Percentiles rank a stretch among this genome's conserved stretches.
phyloP scores from a whole-genome alignment of 805 yeast species.

The Wickerhamiella vanderwaltii region DNA sequence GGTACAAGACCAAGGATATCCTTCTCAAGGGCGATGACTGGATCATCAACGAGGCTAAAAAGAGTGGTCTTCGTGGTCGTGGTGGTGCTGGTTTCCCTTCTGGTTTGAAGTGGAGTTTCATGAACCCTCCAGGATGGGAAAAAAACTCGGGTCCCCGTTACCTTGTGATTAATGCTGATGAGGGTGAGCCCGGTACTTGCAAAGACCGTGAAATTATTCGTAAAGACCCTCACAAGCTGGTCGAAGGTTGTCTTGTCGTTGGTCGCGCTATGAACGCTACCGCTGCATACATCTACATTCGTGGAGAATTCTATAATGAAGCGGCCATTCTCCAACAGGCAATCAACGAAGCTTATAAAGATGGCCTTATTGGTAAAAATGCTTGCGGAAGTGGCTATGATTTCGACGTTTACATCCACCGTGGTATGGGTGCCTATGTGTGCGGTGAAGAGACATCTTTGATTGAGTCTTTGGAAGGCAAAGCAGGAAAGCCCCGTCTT shows the following conservation, averaged over 20 bases:
- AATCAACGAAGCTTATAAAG: slow-evolving; percentile 75
- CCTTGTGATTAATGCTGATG: slow-evolving; percentile 83
- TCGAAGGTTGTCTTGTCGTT: slow-evolving; percentile 82
- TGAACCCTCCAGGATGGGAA: slow-evolving; percentile 95
- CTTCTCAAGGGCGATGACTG: slow-evolving; percentile 72
- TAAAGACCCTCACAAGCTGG: slow-evolving; percentile 83
- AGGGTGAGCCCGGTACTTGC: slow-evolving; percentile 92
- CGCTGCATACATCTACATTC: slow-evolving; percentile 80
- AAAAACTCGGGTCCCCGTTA: slow-evolving; percentile 82
- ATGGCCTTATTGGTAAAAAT: slow-evolving; percentile 68
- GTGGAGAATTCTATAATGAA: slow-evolving; percentile 85
- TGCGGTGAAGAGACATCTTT: slow-evolving; percentile 90
- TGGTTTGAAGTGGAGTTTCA: slow-evolving; percentile 83
- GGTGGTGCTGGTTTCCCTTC: slow-evolving; percentile 94
- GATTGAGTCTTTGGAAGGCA: slow-evolving; percentile 81
- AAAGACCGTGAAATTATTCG: slow-evolving; percentile 85
- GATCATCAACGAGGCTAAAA: slow-evolving; percentile 80
- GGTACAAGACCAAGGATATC: slow-evolving; percentile 85
- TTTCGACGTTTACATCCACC: slow-evolving; percentile 72
- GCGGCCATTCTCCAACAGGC: slow-evolving; percentile 63
- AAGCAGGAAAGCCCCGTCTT: slow-evolving; percentile 86
- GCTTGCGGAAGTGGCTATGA: slow-evolving; percentile 82
- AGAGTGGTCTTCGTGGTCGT: slow-evolving; percentile 77
- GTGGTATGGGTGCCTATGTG: slow-evolving; percentile 89
- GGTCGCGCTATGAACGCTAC: slow-evolving; percentile 91